Base-by-base conservation (phyloP, 345 rosid genomes). In the Trapa incisa region DNA sequence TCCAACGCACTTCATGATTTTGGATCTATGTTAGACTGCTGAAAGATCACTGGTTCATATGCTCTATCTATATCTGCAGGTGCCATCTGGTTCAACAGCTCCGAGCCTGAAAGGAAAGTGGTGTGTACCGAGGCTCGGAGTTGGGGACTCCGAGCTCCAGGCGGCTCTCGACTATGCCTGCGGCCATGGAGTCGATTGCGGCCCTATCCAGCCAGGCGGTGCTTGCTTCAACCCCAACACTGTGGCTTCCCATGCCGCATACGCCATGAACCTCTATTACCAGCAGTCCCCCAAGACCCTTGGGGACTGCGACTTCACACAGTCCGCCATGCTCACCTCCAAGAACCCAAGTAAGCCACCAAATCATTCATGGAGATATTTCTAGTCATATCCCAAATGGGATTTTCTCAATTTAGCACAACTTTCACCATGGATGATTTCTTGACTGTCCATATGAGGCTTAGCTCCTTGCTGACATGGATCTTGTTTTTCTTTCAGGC, bases 241-340 rank as follows among this genome's bases (percentile, higher is more conserved):
- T 1, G 0, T 92, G 22, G 74, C 61, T n/a, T 81, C 89, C 0
- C 96, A 87, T 63, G 83, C 92, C 14, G 80, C 96, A 17, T 92
- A 73, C 69, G 98, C 96, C 77, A 92, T 87, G 95, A 89, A 87
- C 68, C 81, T 81, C 7, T 83, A 80, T 75, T 92, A 81, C 74
- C 98, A 92, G 75, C 73, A 53, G 4, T 78, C 86, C 32, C 79
- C 39, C 8, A 80, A 71, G 78, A 74, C 75, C 50, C 84, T 89
- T 12, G 71, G 65, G 84, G 78, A 81, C 70, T 89, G 95, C 62
- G 91, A 92, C 71, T 92, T 90, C 85, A 80, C 88, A 10, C 81
- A 83, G 72, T 79, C 96, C 4, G 98, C 95, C 69, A 74, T 77
- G 2, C 70, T 83, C 50, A 75, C 81, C 9, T 75, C 84, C 47